Conservation (phyloP, 2,329 filamentous ascomycete genomes). For the Cytospora chrysosperma region DNA sequence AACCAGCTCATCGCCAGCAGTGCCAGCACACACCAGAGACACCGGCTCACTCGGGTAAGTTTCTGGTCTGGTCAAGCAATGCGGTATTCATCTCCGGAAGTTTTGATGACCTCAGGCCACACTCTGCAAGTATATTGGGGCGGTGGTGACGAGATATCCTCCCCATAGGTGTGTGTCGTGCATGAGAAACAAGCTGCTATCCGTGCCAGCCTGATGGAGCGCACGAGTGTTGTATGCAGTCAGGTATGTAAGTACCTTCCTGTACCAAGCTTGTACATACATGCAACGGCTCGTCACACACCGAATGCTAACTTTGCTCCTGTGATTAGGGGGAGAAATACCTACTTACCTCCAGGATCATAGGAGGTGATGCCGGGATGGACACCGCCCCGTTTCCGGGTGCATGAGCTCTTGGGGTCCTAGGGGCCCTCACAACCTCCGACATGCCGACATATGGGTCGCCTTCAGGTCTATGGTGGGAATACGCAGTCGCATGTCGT, state of each 20-base stretch:
- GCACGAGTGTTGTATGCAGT: no score
- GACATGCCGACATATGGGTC: slow-evolving; percentile 17
- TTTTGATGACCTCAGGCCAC: not conserved
- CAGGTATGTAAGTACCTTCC: not conserved
- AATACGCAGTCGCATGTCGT: slow-evolving; percentile 6
- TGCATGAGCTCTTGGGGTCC: not conserved
- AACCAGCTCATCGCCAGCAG: not conserved
- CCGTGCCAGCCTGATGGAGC: not conserved
- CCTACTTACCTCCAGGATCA: slow-evolving; percentile 2
- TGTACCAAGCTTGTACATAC: slow-evolving; percentile 10
- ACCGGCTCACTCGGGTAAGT: not conserved
- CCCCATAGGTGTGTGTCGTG: not conserved
- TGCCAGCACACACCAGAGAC: not conserved
- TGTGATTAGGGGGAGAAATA: not conserved
- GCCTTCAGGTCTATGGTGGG: not conserved
- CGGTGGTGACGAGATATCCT: not conserved
- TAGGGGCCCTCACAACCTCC: slow-evolving; percentile 13
- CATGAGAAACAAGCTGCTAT: not conserved
- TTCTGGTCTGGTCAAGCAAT: not conserved
- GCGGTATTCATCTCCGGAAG: not conserved
- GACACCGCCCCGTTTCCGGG: not conserved
- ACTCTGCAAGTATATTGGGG: no score
- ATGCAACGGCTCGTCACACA: not conserved
- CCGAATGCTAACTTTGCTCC: not conserved
- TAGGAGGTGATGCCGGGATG: not conserved